Percentiles rank a stretch among this genome's conserved stretches.
Conservation (phyloP, 352 stramenopile genomes). For the Phytopythium ostracodes region DNA sequence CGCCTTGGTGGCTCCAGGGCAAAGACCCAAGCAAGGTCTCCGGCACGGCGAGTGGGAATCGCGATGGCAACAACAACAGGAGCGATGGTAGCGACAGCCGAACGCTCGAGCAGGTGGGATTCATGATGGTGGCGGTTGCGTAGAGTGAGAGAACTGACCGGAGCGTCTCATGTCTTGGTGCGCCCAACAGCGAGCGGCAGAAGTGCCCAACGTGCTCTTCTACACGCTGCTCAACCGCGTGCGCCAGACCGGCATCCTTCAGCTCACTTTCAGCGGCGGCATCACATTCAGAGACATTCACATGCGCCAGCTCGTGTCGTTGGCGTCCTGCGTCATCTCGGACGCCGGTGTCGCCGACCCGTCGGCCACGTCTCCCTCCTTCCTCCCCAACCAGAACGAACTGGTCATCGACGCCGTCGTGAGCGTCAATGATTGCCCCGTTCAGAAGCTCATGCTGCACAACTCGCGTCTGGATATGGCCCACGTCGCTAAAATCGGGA, state of each 20-base stretch:
- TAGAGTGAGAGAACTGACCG: background rate
- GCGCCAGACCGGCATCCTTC: slow-evolving; percentile 55
- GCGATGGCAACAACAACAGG: background rate
- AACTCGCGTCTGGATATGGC: slow-evolving; percentile 41
- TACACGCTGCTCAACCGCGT: slow-evolving; percentile 71
- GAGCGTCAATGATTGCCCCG: slow-evolving; percentile 18
- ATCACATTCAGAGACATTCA: slow-evolving; percentile 36
- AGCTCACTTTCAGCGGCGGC: slow-evolving; percentile 47
- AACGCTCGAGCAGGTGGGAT: slow-evolving; percentile 54
- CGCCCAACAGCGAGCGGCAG: slow-evolving; percentile 23
- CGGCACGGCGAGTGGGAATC: background rate
- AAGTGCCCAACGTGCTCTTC: slow-evolving; percentile 65
- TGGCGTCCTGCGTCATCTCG: slow-evolving; percentile 57
- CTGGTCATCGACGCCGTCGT: slow-evolving; percentile 50
- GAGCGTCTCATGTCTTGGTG: background rate
- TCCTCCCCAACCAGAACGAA: slow-evolving; percentile 30
- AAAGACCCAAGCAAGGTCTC: background rate
- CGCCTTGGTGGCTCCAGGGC: background rate
- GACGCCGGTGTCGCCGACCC: slow-evolving; percentile 25
- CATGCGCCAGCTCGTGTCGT: slow-evolving; percentile 49
- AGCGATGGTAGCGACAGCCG: background rate
- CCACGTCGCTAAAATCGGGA: slow-evolving; percentile 27
- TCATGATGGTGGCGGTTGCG: background rate
- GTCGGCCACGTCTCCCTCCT: background rate
- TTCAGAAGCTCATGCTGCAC: slow-evolving; percentile 70